Evolutionary conservation across 2,329 filamentous ascomycete genomes (phyloP), one percentile per base, ranked within the genome.

Genomic region (Diaporthe vexans): DNA sequence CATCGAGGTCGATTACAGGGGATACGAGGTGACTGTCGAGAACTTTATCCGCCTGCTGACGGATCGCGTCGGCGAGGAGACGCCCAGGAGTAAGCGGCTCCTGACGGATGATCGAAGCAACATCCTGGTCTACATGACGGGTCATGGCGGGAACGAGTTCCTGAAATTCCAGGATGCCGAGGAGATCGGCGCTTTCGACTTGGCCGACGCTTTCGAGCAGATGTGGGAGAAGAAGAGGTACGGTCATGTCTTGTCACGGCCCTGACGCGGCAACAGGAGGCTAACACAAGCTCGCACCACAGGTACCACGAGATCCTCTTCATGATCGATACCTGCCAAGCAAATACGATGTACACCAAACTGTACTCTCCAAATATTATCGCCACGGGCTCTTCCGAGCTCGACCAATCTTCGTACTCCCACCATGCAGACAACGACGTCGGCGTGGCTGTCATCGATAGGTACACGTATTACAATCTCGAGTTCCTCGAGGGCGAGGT

Each of bases 281-380:
- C 68, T 75, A 51, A 72, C 61, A 46, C 10, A 59, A 19, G 48
- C 43, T 15, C n/a, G n/a, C 21, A 11, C 11, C 10, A 26, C 77
- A 94, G 93, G 82, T 99, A 98, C 84, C 94, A 98, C 83, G 97
- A 99, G 84, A 92, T 99, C 78, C 91, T 99, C 74, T 99, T 99
- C 88, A 99, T 99, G 97, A 99, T 99, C 84, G 97, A 99, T 83
- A 99, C 97, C 0, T 99, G 97, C 86, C 97, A 99, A 86, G 97
- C 97, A 72, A 99, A 99, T 83, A 99, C 97, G 43, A 98, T 99
- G 95, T 99, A 98, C 86, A 96, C 93, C 82, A 96, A 98, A 79
- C 94, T 99, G 81, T 99, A 99, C 87, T 97, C 95, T 7, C 96
- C 96, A 63, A 98, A 98, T 81, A 98, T 99, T 80, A 95, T 99